Percentiles rank a stretch among this genome's conserved stretches.
phyloP scores from a whole-genome alignment of 2,329 filamentous ascomycete species.

The Fusarium staphyleae region DNA sequence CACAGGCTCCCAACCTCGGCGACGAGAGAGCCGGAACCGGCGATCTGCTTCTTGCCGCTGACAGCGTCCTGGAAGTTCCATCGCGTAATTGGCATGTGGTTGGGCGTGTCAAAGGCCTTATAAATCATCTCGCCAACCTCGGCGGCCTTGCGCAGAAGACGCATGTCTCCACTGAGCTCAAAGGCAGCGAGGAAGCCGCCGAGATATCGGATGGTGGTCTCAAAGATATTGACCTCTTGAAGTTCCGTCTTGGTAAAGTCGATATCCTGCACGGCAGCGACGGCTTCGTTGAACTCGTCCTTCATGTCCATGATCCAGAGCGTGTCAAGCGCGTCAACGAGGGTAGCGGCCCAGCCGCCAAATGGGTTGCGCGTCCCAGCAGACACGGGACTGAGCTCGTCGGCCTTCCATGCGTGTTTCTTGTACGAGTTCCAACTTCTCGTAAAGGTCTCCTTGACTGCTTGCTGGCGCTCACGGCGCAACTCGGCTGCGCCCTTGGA shows the following conservation, averaged over 20 bases:
- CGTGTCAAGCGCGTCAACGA: constrained; percentile 74
- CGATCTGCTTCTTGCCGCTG: constrained; percentile 41
- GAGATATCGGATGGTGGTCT: constrained; percentile 75
- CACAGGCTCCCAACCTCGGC: constrained; percentile 69
- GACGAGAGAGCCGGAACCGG: constrained; percentile 50
- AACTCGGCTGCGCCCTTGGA: constrained; percentile 31
- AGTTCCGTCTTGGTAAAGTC: constrained; percentile 64
- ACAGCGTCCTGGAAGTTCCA: constrained; percentile 52
- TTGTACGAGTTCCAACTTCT: constrained; percentile 64
- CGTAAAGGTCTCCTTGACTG: constrained; percentile 52
- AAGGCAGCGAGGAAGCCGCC: constrained; percentile 75
- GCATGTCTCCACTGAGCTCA: constrained; percentile 65
- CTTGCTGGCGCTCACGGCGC: constrained; percentile 48
- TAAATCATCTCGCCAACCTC: constrained; percentile 71
- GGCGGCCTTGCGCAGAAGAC: constrained; percentile 66
- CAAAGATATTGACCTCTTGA: constrained; percentile 68
- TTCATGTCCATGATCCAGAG: constrained; percentile 75
- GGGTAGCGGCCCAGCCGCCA: constrained; percentile 71
- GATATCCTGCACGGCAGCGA: constrained; percentile 62
- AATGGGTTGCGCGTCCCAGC: constrained; percentile 63
- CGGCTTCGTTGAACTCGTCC: constrained; percentile 70
- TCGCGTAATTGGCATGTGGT: constrained; percentile 66
- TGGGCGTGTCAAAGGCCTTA: constrained; percentile 71
- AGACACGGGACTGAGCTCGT: constrained; percentile 67
- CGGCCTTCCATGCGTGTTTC: constrained; percentile 67